Evolutionary conservation across 768 basidiomycete species (phyloP), one percentile per base, ranked within the genome.

Genomic region (Pluteus cervinus): DNA sequence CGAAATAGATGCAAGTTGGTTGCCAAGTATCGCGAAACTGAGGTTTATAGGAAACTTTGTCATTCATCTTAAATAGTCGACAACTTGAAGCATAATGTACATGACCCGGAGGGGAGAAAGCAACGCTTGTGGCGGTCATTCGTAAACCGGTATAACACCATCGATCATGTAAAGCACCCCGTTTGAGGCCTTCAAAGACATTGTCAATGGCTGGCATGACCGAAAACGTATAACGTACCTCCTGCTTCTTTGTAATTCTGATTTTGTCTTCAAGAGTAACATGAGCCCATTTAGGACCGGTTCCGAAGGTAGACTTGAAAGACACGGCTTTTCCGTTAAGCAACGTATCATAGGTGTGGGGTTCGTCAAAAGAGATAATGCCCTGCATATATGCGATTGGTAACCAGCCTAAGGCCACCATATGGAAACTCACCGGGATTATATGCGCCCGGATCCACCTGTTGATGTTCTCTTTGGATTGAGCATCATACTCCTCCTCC

Each of bases 381-480:
- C n/a, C n/a, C n/a, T n/a, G n/a, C n/a, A n/a, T n/a, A n/a, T n/a
- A n/a, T n/a, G n/a, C n/a, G n/a, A n/a, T n/a, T n/a, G n/a, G n/a
- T n/a, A 37, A 18, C 18, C 28, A 23, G 30, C n/a, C 35, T 23
- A 24, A 23, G 14, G 20, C 15, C 35, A 15, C n/a, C n/a, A n/a
- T n/a, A 35, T 24, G 28, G 9, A 18, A 37, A 45, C 61, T 16
- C 53, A 91, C 90, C 4, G 88, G 84, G 37, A 94, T 73, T 42
- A 93, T 78, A 51, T 92, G 91, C 2, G 81, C 81, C 1, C 79
- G 76, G 0, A 93, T 70, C 86, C 90, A 94, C 35, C 68, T 69
- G 47, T 81, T 73, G 9, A 93, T 83, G 47, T 90, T 86, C 47
- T 59, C 61, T 59, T 65, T 79, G 5, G 79, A 75, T 30, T 50